Evolutionary conservation across 495 filamentous ascomycete genomes (phyloP).

Genomic region (Podospora sp.): DNA sequence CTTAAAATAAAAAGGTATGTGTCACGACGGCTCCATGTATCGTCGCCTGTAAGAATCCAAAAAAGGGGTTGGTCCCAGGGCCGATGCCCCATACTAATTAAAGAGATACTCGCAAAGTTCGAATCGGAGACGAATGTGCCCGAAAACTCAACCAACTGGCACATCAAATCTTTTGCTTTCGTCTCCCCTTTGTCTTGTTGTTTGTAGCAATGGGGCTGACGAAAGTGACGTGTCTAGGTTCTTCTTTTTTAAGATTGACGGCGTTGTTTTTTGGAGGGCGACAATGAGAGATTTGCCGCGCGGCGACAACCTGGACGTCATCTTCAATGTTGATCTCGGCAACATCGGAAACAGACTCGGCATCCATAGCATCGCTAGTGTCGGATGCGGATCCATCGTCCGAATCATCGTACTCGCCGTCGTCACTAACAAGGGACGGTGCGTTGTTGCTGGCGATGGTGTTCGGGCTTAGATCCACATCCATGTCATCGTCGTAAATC

Average conservation of each 20-base stretch:
- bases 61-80: background rate
- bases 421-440: constrained; percentile 86
- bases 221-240: constrained; percentile 50
- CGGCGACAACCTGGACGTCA: constrained; percentile 38
- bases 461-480: constrained; percentile 74
- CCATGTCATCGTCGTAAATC: constrained; percentile 53
- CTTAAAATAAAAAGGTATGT: constrained; percentile 6
- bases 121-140: background rate
- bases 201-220: constrained; percentile 29
- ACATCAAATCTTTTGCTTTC: constrained; percentile 10
- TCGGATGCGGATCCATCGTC: constrained; percentile 51
- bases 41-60: constrained; percentile 17
- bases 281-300: constrained; percentile 40
- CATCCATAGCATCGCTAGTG: constrained; percentile 43
- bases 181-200: constrained; percentile 9
- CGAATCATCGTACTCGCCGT: constrained; percentile 72
- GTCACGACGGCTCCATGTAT: constrained; percentile 14
- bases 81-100: constrained; percentile 2
- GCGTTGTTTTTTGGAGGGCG: constrained; percentile 27
- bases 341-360: constrained; percentile 50
- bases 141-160: background rate
- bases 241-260: constrained; percentile 48
- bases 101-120: constrained; percentile 8
- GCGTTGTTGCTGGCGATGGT: constrained; percentile 77
- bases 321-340: constrained; percentile 52